phyloP scores from a whole-genome alignment of 2,329 filamentous ascomycete genomes.

The Colletotrichum australisinense region DNA sequence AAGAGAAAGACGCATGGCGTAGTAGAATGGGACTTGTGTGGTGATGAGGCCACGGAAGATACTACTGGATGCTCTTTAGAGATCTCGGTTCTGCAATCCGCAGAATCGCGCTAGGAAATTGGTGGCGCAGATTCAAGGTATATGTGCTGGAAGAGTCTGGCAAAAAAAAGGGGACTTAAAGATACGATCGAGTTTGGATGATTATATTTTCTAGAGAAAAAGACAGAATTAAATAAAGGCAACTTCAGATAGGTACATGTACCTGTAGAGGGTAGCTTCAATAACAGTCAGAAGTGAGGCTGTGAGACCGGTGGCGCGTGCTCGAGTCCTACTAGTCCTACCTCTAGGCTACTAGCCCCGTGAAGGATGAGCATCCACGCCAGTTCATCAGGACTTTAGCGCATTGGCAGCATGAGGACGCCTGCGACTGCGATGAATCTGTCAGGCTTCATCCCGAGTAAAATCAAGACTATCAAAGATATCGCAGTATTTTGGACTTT shows the following conservation, averaged over 20 bases:
- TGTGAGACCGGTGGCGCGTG: background rate
- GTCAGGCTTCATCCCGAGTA: background rate
- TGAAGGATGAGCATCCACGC: background rate
- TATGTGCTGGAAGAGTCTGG: background rate
- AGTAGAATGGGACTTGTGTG: accelerated
- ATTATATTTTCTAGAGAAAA: too few relatives aligned
- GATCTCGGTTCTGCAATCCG: background rate
- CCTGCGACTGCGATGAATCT: background rate
- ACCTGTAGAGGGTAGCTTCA: background rate
- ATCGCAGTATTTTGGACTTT: too few relatives aligned
- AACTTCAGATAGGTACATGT: background rate
- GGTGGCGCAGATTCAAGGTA: background rate
- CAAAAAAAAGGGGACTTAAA: too few relatives aligned
- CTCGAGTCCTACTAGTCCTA: background rate
- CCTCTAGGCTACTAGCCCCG: background rate
- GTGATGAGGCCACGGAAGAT: background rate
- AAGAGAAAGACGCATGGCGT: background rate
- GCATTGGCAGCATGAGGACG: background rate
- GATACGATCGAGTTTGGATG: too few relatives aligned
- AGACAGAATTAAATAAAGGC: too few relatives aligned
- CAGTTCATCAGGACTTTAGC: background rate
- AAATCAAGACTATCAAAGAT: too few relatives aligned
- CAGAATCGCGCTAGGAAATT: background rate
- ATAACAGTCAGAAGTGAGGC: background rate
- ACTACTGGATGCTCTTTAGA: background rate